phyloP scores from a whole-genome alignment of 805 yeast genomes.

The Teunomyces aglyptinius region DNA sequence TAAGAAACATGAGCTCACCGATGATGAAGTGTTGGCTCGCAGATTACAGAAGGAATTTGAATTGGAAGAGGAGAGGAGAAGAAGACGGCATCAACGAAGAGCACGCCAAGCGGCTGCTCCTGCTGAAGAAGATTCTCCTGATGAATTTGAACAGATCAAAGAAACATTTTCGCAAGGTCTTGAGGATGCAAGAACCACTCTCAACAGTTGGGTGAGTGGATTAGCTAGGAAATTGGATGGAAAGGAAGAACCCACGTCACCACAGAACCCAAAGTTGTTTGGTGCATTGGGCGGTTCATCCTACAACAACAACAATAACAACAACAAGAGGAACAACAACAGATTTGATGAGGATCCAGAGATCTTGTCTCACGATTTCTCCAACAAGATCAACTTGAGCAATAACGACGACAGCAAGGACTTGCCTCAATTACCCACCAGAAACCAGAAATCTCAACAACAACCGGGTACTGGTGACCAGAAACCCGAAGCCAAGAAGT shows the following conservation, averaged over 20 bases:
- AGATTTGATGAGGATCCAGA: slow-evolving; percentile 55
- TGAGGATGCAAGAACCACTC: slow-evolving; percentile 74
- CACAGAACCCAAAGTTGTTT: slow-evolving; percentile 33
- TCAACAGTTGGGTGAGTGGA: slow-evolving; percentile 77
- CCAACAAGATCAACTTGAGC: slow-evolving; percentile 42
- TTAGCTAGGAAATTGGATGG: slow-evolving; percentile 51
- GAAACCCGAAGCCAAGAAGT: slow-evolving; percentile 18
- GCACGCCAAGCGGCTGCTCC: slow-evolving; percentile 10
- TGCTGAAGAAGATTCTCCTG: slow-evolving; percentile 44
- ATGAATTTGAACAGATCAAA: slow-evolving; percentile 62
- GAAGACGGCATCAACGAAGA: slow-evolving; percentile 21
- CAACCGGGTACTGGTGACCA: slow-evolving; percentile 1
- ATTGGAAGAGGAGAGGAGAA: slow-evolving; percentile 37
- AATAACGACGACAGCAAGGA: slow-evolving; percentile 28
- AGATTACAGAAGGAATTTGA: slow-evolving; percentile 68
- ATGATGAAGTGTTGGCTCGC: slow-evolving; percentile 84
- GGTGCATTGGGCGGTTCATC: slow-evolving; percentile 50
- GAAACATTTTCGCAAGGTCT: slow-evolving; percentile 70
- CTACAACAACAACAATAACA: slow-evolving; percentile 13
- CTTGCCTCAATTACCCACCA: slow-evolving; percentile 24
- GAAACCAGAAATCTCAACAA: slow-evolving; percentile 5
- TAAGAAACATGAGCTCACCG: slow-evolving; percentile 26
- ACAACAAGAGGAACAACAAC: slow-evolving; percentile 13
- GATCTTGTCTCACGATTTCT: slow-evolving; percentile 49
- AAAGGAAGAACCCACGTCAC: slow-evolving; percentile 14